Evolutionary conservation across 495 filamentous ascomycete species (phyloP), one percentile per base, ranked within the genome.

Genomic region (Neurospora sp.): DNA sequence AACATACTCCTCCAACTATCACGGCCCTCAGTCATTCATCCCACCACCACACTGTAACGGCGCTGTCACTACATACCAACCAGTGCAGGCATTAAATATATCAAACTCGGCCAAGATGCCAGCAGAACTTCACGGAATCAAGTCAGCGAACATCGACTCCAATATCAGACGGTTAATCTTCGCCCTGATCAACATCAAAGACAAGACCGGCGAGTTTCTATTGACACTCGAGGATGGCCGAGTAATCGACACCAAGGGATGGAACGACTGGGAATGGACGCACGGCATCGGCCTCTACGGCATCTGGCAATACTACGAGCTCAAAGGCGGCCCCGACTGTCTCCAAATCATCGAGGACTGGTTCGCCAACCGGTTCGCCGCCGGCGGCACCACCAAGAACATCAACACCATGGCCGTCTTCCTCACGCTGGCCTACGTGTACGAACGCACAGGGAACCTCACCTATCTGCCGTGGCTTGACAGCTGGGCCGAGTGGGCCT

Each of bases 231-330:
- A 84, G 9, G 91, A 93, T 74, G 91, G 91, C 41, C 88, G 91
- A 37, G 82, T 93, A 40, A 92, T 93, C 73, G 91, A 93, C 77
- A 93, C 91, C 20, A 93, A 93, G 80, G 91, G 89, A 48, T 93
- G 91, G 91, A 80, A 87, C 48, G 89, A 88, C 74, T 93, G 91
- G 91, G 91, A 93, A 83, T 93, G 91, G 91, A 93, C 91, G 5
- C 91, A 93, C 79, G 91, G 91, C 8, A 88, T 93, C 73, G 91
- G 91, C 0, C 85, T 93, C 6, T 92, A 92, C 78, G 90, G 91
- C n/a, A 85, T 93, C 68, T 93, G 88, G 88, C 88, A 92, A 70
- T 92, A 93, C 84, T 89, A 92, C 82, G 85, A 87, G 66, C 77
- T 93, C 41, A 91, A 89, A 0, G 87, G 85, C 27, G 85, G 88